phyloP scores from a whole-genome alignment of 805 yeast species.

The Yarrowia osloensis region DNA sequence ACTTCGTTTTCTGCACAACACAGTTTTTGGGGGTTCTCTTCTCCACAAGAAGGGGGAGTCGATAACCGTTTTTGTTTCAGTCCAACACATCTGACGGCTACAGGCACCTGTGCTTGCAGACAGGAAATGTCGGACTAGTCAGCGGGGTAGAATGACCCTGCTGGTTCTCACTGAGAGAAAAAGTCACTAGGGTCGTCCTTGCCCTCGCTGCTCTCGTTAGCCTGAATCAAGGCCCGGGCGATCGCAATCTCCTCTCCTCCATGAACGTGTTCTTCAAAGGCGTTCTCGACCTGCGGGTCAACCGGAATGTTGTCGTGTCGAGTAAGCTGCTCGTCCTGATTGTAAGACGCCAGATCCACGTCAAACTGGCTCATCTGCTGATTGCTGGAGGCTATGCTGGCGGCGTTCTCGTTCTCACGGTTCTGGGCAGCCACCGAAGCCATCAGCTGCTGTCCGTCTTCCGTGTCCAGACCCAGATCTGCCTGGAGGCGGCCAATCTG shows the following conservation, averaged over 20 bases:
- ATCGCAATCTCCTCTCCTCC: slow-evolving; percentile 61
- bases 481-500: slow-evolving; percentile 31
- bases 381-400: slow-evolving; percentile 40
- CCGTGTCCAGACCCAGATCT: slow-evolving; percentile 45
- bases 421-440: slow-evolving; percentile 58
- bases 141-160: too few relatives aligned
- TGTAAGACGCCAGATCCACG: slow-evolving; percentile 31
- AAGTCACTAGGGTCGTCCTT: slow-evolving; percentile 28
- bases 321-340: slow-evolving; percentile 32
- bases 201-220: slow-evolving; percentile 46
- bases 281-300: slow-evolving; percentile 58
- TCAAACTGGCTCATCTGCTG: slow-evolving; percentile 25
- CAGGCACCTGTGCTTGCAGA: too few relatives aligned
- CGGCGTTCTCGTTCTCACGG: neutral
- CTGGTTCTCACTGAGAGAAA: slow-evolving; percentile 3
- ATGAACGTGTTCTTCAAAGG: slow-evolving; percentile 47
- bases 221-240: slow-evolving; percentile 66
- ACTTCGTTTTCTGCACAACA: neutral
- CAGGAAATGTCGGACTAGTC: too few relatives aligned
- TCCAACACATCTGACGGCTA: too few relatives aligned
- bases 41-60: neutral
- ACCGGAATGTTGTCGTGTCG: slow-evolving; percentile 49
- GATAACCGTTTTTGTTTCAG: neutral
- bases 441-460: slow-evolving; percentile 51
- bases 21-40: neutral